Conservation (phyloP, 2,329 filamentous ascomycete genomes). For the Ophiosphaerella herpotricha region DNA sequence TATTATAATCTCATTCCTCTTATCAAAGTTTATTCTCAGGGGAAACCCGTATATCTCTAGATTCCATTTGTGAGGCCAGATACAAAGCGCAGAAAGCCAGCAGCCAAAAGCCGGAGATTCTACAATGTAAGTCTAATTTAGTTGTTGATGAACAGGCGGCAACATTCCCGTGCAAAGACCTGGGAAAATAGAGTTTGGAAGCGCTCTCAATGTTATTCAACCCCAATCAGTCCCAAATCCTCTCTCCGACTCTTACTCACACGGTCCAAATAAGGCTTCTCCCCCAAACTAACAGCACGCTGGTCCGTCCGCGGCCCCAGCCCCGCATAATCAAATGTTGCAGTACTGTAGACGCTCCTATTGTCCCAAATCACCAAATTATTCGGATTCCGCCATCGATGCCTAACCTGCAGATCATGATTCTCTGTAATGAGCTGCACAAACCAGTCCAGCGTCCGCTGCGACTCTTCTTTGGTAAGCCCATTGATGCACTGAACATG, state of each 20-base stretch:
- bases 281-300: constrained; percentile 61
- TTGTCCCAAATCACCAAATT: constrained; percentile 68
- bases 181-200: too few species aligned
- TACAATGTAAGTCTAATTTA: too few species aligned
- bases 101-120: too few species aligned
- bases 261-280: constrained; percentile 61
- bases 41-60: too few species aligned
- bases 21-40: too few species aligned
- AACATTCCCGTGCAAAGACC: too few species aligned
- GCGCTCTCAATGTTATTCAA: too few species aligned
- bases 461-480: constrained; percentile 50
- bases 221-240: too few species aligned
- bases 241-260: constrained; percentile 42
- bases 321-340: constrained; percentile 64
- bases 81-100: too few species aligned
- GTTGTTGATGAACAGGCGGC: too few species aligned
- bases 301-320: constrained; percentile 60
- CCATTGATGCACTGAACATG: constrained; percentile 51
- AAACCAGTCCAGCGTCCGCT: constrained; percentile 51
- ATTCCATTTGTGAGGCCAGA: too few species aligned
- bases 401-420: constrained; percentile 57
- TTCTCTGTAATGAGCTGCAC: constrained; percentile 50
- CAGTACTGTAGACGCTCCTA: constrained; percentile 61
- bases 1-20: too few species aligned
- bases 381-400: constrained; percentile 56